Evolutionary conservation across 208 protist species (phyloP).

Genomic region (Angomonas ambiguus): DNA sequence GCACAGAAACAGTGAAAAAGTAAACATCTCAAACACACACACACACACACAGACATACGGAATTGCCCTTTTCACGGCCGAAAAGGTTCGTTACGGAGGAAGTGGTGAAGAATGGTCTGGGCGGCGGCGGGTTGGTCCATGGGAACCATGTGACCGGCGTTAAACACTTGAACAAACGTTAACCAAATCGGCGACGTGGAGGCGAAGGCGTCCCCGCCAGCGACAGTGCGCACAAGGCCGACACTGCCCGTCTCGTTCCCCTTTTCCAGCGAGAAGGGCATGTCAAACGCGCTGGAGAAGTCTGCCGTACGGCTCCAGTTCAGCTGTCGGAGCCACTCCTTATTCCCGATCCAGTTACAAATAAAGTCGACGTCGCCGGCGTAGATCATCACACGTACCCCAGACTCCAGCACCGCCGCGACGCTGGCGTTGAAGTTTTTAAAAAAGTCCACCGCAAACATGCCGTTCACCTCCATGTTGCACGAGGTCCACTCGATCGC

Average conservation of each 20-base stretch:
- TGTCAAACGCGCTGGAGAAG: slow-evolving; percentile 35
- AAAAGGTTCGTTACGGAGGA: slow-evolving; percentile 31
- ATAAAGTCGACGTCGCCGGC: slow-evolving; percentile 89
- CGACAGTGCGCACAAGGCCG: slow-evolving; percentile 24
- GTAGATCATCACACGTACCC: slow-evolving; percentile 88
- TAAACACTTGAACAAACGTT: slow-evolving; percentile 57
- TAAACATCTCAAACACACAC: too few species aligned
- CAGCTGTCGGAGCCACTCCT: slow-evolving; percentile 63
- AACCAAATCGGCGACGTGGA: slow-evolving; percentile 21
- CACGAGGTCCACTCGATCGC: slow-evolving; percentile 50
- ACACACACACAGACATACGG: too few species aligned
- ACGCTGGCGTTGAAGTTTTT: slow-evolving; percentile 65
- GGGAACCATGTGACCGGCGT: slow-evolving; percentile 78
- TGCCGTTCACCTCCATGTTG: slow-evolving; percentile 43
- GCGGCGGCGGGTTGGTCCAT: slow-evolving; percentile 59
- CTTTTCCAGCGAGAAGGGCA: slow-evolving; percentile 7
- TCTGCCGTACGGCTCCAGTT: slow-evolving; percentile 62
- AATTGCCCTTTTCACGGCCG: neutral
- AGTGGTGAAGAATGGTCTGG: slow-evolving; percentile 34
- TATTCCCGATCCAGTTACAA: slow-evolving; percentile 91
- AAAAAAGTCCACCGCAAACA: slow-evolving; percentile 68
- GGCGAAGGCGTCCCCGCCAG: neutral
- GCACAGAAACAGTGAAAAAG: too few species aligned
- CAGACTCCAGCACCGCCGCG: slow-evolving; percentile 42
- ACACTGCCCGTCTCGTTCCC: slow-evolving; percentile 3